These are phyloP conservation scores for Nannizzia gypsea DNA, from an alignment of 2,329 filamentous ascomycete species.

Conservation along the genomic window DNA sequence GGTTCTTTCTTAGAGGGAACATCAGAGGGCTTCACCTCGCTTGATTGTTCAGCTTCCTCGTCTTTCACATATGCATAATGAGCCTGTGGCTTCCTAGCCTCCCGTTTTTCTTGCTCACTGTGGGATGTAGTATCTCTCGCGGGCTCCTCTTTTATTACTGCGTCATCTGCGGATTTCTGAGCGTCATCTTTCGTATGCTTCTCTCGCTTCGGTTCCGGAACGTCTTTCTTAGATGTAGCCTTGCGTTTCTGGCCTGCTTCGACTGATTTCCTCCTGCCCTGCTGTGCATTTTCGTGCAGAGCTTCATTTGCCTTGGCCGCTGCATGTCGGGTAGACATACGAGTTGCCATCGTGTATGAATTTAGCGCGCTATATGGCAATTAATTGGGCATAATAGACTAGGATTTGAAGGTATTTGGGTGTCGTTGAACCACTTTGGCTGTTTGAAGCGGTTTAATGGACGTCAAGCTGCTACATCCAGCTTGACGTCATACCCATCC, in stretches of 20 bases:
- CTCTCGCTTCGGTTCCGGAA: slow-evolving; percentile 27
- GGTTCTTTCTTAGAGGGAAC: slow-evolving; percentile 4
- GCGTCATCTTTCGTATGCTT: slow-evolving; percentile 18
- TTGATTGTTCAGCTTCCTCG: slow-evolving; percentile 8
- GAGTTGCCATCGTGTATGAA: slow-evolving; percentile 19
- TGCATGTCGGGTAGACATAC: slow-evolving; percentile 33
- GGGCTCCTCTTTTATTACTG: background rate
- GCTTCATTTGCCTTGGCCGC: slow-evolving; percentile 35
- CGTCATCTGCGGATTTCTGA: background rate
- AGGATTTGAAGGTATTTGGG: background rate
- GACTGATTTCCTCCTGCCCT: slow-evolving; percentile 17
- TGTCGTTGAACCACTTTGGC: background rate
- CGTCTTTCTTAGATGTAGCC: slow-evolving; percentile 19
- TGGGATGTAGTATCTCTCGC: background rate
- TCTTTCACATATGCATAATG: slow-evolving; percentile 11
- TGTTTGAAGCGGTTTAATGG: background rate
- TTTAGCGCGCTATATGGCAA: background rate
- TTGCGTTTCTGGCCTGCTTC: slow-evolving; percentile 31
- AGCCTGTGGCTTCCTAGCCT: slow-evolving; percentile 3
- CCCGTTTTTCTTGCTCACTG: slow-evolving; percentile 12
- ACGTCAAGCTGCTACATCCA: background rate
- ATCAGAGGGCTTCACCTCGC: slow-evolving; percentile 8
- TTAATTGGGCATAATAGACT: background rate
- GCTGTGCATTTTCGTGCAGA: slow-evolving; percentile 24
- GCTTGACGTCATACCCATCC: background rate